A percentile compares a stretch with the other conserved stretches of the same genome.
Conservation (phyloP, 306 rosid species). For the Fragaria ananassa region DNA sequence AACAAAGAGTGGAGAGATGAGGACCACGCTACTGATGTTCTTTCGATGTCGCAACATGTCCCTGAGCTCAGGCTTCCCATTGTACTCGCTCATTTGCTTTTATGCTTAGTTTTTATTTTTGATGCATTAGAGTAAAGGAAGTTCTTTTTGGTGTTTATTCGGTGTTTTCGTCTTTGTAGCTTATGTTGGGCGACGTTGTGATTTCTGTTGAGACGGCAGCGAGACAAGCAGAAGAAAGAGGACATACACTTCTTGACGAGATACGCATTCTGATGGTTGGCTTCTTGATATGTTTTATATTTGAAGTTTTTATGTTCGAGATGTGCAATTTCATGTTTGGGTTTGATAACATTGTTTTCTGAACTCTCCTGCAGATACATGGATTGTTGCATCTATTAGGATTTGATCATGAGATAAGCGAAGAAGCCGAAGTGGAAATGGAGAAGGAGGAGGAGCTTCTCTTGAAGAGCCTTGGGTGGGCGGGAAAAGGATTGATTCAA, state of each 20-base stretch:
- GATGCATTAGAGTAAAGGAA: background rate
- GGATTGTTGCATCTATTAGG: constrained; percentile 95
- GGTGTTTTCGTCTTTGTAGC: constrained; percentile 41
- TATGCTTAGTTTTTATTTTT: background rate
- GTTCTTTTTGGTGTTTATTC: background rate
- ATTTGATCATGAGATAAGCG: constrained; percentile 94
- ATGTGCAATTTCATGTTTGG: constrained; percentile 83
- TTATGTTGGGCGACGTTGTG: constrained; percentile 89
- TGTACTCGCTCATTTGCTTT: constrained; percentile 42
- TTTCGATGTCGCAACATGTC: constrained; percentile 81
- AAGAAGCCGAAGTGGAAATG: constrained; percentile 92
- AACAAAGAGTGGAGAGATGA: constrained; percentile 95
- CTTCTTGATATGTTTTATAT: constrained; percentile 17
- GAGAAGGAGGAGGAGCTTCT: constrained; percentile 89
- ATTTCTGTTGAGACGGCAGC: constrained; percentile 93
- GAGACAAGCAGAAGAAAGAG: constrained; percentile 93
- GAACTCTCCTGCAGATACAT: constrained; percentile 58
- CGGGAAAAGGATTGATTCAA: constrained; percentile 88
- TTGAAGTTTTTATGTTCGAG: constrained; percentile 24
- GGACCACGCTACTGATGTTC: constrained; percentile 92
- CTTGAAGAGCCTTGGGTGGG: constrained; percentile 77
- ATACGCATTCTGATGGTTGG: constrained; percentile 88
- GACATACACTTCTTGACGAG: constrained; percentile 81
- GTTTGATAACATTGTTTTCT: constrained; percentile 16
- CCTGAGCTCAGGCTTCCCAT: constrained; percentile 83